A percentile compares a stretch with the other conserved stretches of the same genome.
Evolutionary conservation across 2,329 filamentous ascomycete genomes (phyloP).

Genomic region (Metarhizium anisopliae): DNA sequence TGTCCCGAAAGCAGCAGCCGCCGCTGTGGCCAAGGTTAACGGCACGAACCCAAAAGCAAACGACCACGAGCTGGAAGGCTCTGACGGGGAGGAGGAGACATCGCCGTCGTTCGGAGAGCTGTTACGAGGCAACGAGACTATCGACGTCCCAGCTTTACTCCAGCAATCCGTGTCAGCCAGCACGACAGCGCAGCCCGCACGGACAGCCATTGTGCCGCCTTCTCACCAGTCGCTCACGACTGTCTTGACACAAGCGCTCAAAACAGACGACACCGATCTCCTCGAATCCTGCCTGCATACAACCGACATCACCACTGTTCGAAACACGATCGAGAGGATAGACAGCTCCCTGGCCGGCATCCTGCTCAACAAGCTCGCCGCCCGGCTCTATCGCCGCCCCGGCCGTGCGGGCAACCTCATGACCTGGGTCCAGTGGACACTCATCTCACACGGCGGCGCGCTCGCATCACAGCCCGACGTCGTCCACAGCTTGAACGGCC

Average conservation of each 20-base stretch:
- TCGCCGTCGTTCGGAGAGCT: slow-evolving; percentile 81
- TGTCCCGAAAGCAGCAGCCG: slow-evolving; percentile 5
- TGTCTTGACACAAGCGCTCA: slow-evolving; percentile 86
- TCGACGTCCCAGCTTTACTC: slow-evolving; percentile 63
- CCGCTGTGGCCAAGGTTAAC: slow-evolving; percentile 13
- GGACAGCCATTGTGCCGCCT: slow-evolving; percentile 47
- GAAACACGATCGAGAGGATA: slow-evolving; percentile 81
- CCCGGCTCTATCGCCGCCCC: slow-evolving; percentile 76
- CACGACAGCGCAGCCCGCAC: slow-evolving; percentile 30
- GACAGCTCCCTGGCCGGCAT: slow-evolving; percentile 74
- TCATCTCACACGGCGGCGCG: slow-evolving; percentile 85
- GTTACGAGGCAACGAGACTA: slow-evolving; percentile 61
- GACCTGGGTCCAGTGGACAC: slow-evolving; percentile 92
- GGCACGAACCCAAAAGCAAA: slow-evolving; percentile 14
- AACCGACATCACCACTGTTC: slow-evolving; percentile 66
- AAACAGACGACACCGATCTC: slow-evolving; percentile 81
- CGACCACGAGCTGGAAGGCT: slow-evolving; percentile 22
- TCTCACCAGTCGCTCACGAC: slow-evolving; percentile 77
- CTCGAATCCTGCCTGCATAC: slow-evolving; percentile 88
- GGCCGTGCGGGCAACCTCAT: slow-evolving; percentile 85
- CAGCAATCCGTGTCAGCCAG: slow-evolving; percentile 26
- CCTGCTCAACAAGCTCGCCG: slow-evolving; percentile 75
- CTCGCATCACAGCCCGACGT: slow-evolving; percentile 80
- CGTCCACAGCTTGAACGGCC: slow-evolving; percentile 63
- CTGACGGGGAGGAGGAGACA: slow-evolving; percentile 38